phyloP scores from a whole-genome alignment of 1,284 basidiomycete species.

The Xerocomus amazonicus region DNA sequence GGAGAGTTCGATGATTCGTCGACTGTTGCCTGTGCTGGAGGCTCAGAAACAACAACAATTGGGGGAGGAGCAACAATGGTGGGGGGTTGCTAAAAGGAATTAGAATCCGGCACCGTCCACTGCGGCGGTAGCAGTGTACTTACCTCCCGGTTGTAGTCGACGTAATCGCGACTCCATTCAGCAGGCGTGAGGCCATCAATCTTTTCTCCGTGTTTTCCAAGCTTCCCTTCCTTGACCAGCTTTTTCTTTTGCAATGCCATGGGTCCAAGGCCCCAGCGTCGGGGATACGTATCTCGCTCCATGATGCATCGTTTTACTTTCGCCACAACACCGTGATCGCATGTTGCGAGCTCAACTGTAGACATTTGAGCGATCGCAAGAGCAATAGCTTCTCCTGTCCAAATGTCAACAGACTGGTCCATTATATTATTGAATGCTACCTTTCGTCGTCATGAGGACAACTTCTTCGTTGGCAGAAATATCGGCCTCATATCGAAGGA shows the following conservation, averaged over 20 bases:
- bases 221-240: conserved; percentile 92
- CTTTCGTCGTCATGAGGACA: conserved; percentile 99
- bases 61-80: conserved; percentile 26
- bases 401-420: conserved; percentile 8
- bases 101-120: conserved; percentile 8
- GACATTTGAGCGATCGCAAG: conserved; percentile 98
- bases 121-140: conserved; percentile 11
- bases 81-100: conserved; percentile 39
- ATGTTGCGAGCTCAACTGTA: conserved; percentile 96
- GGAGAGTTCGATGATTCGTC: conserved; percentile 40
- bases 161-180: conserved; percentile 90
- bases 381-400: conserved; percentile 89
- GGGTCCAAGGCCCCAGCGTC: conserved; percentile 97
- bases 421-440: conserved; percentile 32
- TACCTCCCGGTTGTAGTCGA: conserved; percentile 80
- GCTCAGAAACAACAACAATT: conserved; percentile 22
- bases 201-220: conserved; percentile 94
- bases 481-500: conserved; percentile 95
- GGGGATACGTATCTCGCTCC: conserved; percentile 98
- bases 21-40: conserved; percentile 20
- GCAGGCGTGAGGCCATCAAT: conserved; percentile 88
- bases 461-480: conserved; percentile 97
- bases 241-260: conserved; percentile 98
- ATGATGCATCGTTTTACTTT: conserved; percentile 99
- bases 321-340: conserved; percentile 98